These are phyloP conservation scores for Jimgerdemannia flammicorona DNA, from an alignment of 192 early-diverging fungal genomes.

Conservation along the genomic window DNA sequence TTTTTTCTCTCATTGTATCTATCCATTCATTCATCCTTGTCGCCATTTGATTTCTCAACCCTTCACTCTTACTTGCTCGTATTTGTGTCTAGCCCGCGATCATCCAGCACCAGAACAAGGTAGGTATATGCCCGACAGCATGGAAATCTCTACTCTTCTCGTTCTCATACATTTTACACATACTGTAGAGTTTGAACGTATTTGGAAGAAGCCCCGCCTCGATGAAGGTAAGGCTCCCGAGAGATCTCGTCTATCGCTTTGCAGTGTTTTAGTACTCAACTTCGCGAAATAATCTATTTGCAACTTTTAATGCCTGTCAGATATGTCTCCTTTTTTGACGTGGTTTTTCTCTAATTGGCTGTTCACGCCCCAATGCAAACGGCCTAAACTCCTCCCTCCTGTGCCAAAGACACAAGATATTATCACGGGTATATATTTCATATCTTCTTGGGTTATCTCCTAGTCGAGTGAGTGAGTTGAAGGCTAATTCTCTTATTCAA, in stretches of 20 bases:
- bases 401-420: slow-evolving; percentile 12
- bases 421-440: not conserved
- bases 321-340: not conserved
- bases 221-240: too few species aligned
- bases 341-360: not conserved
- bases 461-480: slow-evolving; percentile 1
- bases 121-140: too few species aligned
- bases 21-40: too few species aligned
- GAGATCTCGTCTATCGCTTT: not conserved
- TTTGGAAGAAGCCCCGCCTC: too few species aligned
- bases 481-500: slow-evolving; percentile 1
- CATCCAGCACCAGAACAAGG: too few species aligned
- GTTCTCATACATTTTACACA: too few species aligned
- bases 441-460: not conserved
- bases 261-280: not conserved
- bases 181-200: too few species aligned
- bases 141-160: too few species aligned
- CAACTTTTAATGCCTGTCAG: not conserved
- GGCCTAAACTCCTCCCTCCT: not conserved
- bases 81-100: too few species aligned
- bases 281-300: not conserved
- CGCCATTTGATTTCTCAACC: too few species aligned
- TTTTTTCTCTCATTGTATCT: too few species aligned
- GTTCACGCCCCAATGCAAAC: not conserved
- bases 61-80: too few species aligned